These are phyloP conservation scores for Silybum marianum DNA, from an alignment of 129 eudicot genomes.

Conservation along the genomic window DNA sequence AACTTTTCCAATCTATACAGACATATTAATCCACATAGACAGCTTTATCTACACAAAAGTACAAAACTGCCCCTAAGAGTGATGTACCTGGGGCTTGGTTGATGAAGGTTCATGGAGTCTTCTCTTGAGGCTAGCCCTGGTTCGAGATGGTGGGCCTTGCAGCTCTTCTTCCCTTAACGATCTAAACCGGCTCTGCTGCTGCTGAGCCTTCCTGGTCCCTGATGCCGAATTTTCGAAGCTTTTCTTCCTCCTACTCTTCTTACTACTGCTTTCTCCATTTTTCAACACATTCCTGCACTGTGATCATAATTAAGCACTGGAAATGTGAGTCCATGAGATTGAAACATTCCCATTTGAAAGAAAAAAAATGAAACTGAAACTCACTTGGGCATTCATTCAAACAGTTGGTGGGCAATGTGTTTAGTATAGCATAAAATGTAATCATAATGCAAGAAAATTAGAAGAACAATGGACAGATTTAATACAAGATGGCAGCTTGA, in stretches of 20 bases:
- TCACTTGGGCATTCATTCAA: slow-evolving; percentile 35
- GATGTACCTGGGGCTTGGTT: slow-evolving; percentile 23
- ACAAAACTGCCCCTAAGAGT: background rate
- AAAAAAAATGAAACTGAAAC: slow-evolving; percentile 9
- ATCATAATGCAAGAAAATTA: slow-evolving; percentile 12
- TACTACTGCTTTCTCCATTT: slow-evolving; percentile 34
- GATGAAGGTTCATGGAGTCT: slow-evolving; percentile 40
- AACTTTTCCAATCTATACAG: too few species aligned
- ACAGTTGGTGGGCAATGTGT: slow-evolving; percentile 12
- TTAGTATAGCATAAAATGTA: slow-evolving; percentile 2
- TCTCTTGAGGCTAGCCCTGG: slow-evolving; percentile 54
- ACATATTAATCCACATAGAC: too few species aligned
- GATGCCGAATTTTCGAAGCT: background rate
- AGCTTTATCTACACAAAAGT: too few species aligned
- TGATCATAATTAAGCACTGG: slow-evolving; percentile 10
- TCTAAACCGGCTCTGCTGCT: slow-evolving; percentile 36
- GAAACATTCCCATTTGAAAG: background rate
- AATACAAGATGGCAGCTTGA: slow-evolving; percentile 24
- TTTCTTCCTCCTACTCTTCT: slow-evolving; percentile 4
- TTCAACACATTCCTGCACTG: slow-evolving; percentile 14
- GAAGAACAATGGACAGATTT: slow-evolving; percentile 7
- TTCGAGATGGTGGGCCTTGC: slow-evolving; percentile 45
- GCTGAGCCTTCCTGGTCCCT: slow-evolving; percentile 35
- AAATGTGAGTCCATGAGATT: slow-evolving; percentile 8
- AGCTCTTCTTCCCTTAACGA: slow-evolving; percentile 37